Base-by-base conservation (phyloP, 2,329 filamentous ascomycete genomes). In the Endoconidiophora polonica region DNA sequence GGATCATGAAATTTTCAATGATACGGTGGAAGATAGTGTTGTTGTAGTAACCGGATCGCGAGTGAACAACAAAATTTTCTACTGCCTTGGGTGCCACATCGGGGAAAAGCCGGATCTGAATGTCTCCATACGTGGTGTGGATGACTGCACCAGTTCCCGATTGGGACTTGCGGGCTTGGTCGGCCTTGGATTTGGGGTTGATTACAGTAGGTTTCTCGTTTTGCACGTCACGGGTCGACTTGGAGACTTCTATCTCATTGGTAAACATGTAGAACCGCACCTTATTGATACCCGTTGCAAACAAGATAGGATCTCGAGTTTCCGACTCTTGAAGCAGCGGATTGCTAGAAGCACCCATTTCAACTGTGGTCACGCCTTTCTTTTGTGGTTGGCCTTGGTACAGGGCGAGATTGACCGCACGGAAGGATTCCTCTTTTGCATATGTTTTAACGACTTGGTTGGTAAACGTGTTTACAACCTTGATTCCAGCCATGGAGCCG, bases 1-100 rank as follows among this genome's bases (percentile, higher is more conserved):
- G 86, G 54, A 98, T 94, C 93, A 98, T 98, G 68, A 98, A 98
- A 61, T 95, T 95, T 54, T 84, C 79, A 58, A 98, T 98, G 5
- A 98, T 83, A 33, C 91, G 82, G 65, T 98, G 91, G 72, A 98
- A 98, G 58, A 95, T 90, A 33, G 90, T 88, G 65, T 86, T 86
- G 68, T 98, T 96, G 70, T 98, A 98, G 64, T 98, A 98, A 1
- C 86, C 86, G 52, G 80, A 82, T 59, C 81, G 83, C 2, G 86
- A 77, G 59, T 96, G 91, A 0, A 86, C 93, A 50, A 93, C 85
- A 62, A 98, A 98, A 64, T 98, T 98, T 66, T 98, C 91, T 3
- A 98, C 90, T 0, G 93, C 80, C 62, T 90, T 93, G 29, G 93
- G 91, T 7, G 91, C 90, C 2, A 86, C 86, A 54, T 91, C 84